Percentiles rank a stretch among this genome's conserved stretches.
Conservation (phyloP, 73 alveolate species). For the Paramecium sexaurelia region DNA sequence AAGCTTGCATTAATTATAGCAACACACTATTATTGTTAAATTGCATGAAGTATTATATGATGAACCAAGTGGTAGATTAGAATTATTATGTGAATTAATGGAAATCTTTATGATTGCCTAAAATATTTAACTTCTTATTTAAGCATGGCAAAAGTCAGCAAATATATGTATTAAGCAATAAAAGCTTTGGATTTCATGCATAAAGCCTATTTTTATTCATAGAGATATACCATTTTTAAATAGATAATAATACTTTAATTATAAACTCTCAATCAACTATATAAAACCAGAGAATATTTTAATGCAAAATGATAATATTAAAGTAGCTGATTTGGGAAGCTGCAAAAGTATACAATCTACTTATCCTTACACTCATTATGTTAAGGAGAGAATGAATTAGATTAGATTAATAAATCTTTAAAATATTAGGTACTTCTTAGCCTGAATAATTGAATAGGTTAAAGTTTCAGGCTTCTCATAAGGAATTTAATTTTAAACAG, state of each 20-base stretch:
- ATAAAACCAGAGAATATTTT: constrained; percentile 75
- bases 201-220: constrained; percentile 71
- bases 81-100: constrained; percentile 87
- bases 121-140: constrained; percentile 80
- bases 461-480: constrained; percentile 77
- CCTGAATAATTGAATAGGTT: constrained; percentile 71
- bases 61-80: constrained; percentile 77
- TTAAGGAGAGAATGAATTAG: constrained; percentile 93
- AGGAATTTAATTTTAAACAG: constrained; percentile 75
- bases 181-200: constrained; percentile 85
- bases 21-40: constrained; percentile 87
- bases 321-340: constrained; percentile 94
- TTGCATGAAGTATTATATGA: constrained; percentile 86
- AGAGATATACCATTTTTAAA: constrained; percentile 67
- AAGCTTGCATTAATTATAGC: constrained; percentile 89
- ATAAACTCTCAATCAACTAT: too few relatives aligned
- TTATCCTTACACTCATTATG: constrained; percentile 92
- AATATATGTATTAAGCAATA: constrained; percentile 78
- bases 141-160: constrained; percentile 81
- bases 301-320: constrained; percentile 73
- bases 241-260: constrained; percentile 71
- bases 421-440: constrained; percentile 79
- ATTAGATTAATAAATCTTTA: constrained; percentile 78
- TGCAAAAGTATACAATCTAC: constrained; percentile 91
- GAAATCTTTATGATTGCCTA: constrained; percentile 88